phyloP scores from a whole-genome alignment of 371 early-diverging fungal genomes.

The Syncephalis plumigaleata region DNA sequence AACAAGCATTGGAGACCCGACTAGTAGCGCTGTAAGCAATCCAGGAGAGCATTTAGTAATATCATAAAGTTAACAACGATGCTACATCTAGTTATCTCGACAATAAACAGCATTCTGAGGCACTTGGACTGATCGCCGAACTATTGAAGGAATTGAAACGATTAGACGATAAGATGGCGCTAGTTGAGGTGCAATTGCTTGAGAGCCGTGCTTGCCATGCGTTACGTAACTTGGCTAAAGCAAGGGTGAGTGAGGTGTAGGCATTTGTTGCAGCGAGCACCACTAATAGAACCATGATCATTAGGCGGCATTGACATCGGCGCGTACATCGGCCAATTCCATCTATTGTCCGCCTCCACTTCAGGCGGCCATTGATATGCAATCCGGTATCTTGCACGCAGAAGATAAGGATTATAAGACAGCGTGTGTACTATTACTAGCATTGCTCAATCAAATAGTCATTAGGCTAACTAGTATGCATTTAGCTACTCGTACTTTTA shows the following conservation, averaged over 20 bases:
- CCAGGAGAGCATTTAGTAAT: neutral
- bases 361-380: slow-evolving; percentile 94
- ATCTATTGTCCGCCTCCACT: slow-evolving; percentile 97
- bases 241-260: slow-evolving; percentile 69
- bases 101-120: slow-evolving; percentile 85
- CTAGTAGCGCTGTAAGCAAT: slow-evolving; percentile 54
- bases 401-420: slow-evolving; percentile 99
- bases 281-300: neutral
- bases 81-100: slow-evolving; percentile 46
- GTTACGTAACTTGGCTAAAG: slow-evolving; percentile 81
- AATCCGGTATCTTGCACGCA: slow-evolving; percentile 92
- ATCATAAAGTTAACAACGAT: neutral
- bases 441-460: slow-evolving; percentile 3
- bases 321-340: slow-evolving; percentile 91
- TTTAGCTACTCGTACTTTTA: slow-evolving; percentile 77
- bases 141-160: slow-evolving; percentile 92
- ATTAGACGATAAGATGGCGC: slow-evolving; percentile 93
- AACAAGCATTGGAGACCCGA: slow-evolving; percentile 86
- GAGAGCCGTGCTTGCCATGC: slow-evolving; percentile 93
- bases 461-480: slow-evolving; percentile 5
- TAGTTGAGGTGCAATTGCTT: slow-evolving; percentile 91
- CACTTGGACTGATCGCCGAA: slow-evolving; percentile 63
- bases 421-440: slow-evolving; percentile 33
- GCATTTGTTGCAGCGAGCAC: neutral
- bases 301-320: slow-evolving; percentile 89